Conservation (phyloP, 352 stramenopile genomes). For the Globisporangium uncinulatum region DNA sequence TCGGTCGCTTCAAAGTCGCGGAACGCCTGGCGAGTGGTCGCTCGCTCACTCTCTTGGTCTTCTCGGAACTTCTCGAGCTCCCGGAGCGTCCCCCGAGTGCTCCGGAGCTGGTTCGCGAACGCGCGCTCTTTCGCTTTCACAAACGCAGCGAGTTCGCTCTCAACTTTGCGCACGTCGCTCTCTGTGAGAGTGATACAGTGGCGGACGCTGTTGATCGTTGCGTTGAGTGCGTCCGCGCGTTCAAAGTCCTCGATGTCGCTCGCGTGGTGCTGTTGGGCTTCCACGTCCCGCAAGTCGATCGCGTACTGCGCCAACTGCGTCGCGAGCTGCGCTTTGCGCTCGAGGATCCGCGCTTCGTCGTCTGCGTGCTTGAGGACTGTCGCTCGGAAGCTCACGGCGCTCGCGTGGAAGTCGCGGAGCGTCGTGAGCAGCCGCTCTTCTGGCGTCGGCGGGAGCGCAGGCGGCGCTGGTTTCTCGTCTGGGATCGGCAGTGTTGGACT, state of each 20-base stretch:
- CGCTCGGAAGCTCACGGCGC: constrained; percentile 60
- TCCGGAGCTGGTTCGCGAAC: constrained; percentile 72
- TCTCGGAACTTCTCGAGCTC: constrained; percentile 76
- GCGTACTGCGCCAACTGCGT: constrained; percentile 77
- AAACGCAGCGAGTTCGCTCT: constrained; percentile 63
- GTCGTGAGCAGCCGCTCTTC: constrained; percentile 66
- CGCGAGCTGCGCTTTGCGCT: constrained; percentile 55
- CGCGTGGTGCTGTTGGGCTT: constrained; percentile 75
- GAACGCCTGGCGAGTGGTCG: constrained; percentile 39
- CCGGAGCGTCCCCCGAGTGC: constrained; percentile 59
- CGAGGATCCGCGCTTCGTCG: constrained; percentile 65
- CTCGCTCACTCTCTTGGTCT: constrained; percentile 54
- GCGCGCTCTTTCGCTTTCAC: constrained; percentile 75
- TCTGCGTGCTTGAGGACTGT: constrained; percentile 62
- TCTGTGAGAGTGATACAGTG: constrained; percentile 78
- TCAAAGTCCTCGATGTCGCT: constrained; percentile 84
- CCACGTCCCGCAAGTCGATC: constrained; percentile 71
- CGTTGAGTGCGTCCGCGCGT: constrained; percentile 73
- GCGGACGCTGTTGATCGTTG: constrained; percentile 73
- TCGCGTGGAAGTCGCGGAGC: constrained; percentile 70
- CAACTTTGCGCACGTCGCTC: constrained; percentile 72
- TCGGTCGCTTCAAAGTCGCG: constrained; percentile 62
- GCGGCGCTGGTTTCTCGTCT: constrained; percentile 20
- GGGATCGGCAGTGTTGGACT: constrained; percentile 14
- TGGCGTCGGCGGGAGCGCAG: constrained; percentile 33